A percentile compares a stretch with the other conserved stretches of the same genome.
These are phyloP conservation scores for Tolypocladium amazonense DNA, from an alignment of 2,329 filamentous ascomycete genomes.

Conservation along the genomic window DNA sequence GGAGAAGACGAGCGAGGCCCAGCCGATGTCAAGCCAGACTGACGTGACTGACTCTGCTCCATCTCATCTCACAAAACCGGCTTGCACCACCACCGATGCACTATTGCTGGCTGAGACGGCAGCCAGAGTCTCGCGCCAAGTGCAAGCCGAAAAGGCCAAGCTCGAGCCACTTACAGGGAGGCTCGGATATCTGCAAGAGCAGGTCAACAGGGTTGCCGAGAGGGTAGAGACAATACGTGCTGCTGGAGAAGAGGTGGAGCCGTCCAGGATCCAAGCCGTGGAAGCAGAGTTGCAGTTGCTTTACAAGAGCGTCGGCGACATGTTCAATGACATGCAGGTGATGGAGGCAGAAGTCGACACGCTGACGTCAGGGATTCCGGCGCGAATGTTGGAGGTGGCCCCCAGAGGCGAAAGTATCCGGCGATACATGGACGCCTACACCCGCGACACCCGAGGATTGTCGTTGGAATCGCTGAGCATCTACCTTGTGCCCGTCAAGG, in stretches of 20 bases:
- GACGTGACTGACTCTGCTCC: background rate
- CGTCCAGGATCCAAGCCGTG: slow-evolving; percentile 20
- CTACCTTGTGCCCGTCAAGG: slow-evolving; percentile 49
- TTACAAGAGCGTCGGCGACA: slow-evolving; percentile 3
- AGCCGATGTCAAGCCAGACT: background rate
- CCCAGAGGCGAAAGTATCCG: slow-evolving; percentile 8
- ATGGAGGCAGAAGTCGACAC: slow-evolving; percentile 8
- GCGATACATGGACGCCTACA: slow-evolving; percentile 36
- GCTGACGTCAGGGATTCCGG: slow-evolving; percentile 15
- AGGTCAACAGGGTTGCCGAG: slow-evolving; percentile 16
- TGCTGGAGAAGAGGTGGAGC: slow-evolving; percentile 11
- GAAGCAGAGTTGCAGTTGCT: slow-evolving; percentile 21
- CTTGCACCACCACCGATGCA: background rate
- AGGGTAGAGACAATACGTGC: slow-evolving; percentile 18
- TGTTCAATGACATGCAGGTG: slow-evolving; percentile 5
- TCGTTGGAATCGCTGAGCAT: slow-evolving; percentile 43
- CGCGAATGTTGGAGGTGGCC: background rate
- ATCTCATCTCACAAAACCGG: background rate
- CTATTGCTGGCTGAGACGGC: background rate
- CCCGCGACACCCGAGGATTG: slow-evolving; percentile 47
- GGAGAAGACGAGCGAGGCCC: background rate
- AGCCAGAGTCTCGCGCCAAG: slow-evolving; percentile 5
- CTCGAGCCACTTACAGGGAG: slow-evolving; percentile 22
- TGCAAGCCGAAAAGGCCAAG: slow-evolving; percentile 20
- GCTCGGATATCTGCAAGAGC: slow-evolving; percentile 19